Evolutionary conservation across 2,329 filamentous ascomycete genomes (phyloP), one percentile per base, ranked within the genome.

Genomic region (Apiospora aurea): DNA sequence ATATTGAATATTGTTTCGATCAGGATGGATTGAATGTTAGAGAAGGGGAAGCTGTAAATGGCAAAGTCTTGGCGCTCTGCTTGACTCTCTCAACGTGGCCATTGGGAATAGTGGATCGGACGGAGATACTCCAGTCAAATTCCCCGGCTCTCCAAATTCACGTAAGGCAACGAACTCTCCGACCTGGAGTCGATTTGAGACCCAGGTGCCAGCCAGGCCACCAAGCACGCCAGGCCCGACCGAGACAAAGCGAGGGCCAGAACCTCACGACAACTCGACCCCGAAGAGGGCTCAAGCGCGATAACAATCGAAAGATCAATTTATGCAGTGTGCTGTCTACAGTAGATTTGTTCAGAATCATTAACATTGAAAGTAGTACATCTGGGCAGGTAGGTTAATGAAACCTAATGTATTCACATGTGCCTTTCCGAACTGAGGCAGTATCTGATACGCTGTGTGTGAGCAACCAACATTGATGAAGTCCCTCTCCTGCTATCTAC

Each of bases 81-180:
- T 64, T n/a, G 34, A 64, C 57, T 41, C 57, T 64, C 57, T 64
- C 57, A 64, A 64, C 57, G 57, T 64, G 57, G 57, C 57, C 57
- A 64, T 64, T 64, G 57, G 57, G 34, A 64, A n/a, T n/a, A 41
- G 57, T 64, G 57, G 57, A 64, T 64, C 57, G 34, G 57, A 64
- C 57, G 57, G 57, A 64, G 57, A 57, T 64, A 64, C 57, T 64
- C 57, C 57, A 64, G 34, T 61, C 57, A 49, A 49, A 64, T 38
- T 38, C 18, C 57, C 57, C 57, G 10, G 57, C 34, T 34, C 57
- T 61, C 34, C 57, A 64, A 29, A 11, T 41, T n/a, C 34, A 21
- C 18, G 18, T n/a, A 13, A 41, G 34, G 57, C 24, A 64, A 64
- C 34, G 41, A 64, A 64, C 57, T 64, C 57, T 64, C 57, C 57